Evolutionary conservation across 1,284 basidiomycete species (phyloP).

Genomic region (Ceratobasidium sp.): DNA sequence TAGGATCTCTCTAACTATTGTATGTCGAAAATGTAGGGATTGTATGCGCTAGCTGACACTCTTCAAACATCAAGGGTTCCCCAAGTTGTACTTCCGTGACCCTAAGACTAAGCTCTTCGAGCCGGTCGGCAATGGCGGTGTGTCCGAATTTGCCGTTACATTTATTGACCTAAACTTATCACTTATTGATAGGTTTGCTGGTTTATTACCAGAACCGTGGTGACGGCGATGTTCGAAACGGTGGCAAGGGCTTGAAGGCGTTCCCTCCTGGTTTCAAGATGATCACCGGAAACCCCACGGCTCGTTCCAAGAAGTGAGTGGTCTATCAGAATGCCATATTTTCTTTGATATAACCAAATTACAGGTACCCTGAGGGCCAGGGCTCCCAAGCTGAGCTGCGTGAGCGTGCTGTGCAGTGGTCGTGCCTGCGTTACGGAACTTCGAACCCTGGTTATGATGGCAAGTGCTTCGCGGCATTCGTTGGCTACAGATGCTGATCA

Average conservation of each 20-base stretch:
- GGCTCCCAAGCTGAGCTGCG: constrained; percentile 54
- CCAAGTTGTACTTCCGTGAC: constrained; percentile 56
- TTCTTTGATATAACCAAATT: neutral
- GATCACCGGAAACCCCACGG: constrained; percentile 59
- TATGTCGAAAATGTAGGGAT: neutral
- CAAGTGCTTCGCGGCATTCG: neutral
- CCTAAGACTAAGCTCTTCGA: constrained; percentile 58
- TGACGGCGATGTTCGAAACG: constrained; percentile 2
- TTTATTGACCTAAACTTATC: neutral
- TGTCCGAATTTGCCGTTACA: neutral
- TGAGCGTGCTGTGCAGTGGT: constrained; percentile 61
- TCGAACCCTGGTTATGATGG: constrained; percentile 53
- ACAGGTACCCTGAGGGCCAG: constrained; percentile 6
- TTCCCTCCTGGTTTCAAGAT: constrained; percentile 59
- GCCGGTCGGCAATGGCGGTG: constrained; percentile 48
- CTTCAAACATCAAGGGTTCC: constrained; percentile 13
- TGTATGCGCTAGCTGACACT: neutral
- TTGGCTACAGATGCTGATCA: neutral
- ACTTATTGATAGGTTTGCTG: neutral
- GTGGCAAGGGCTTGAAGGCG: constrained; percentile 56
- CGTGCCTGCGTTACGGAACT: constrained; percentile 60
- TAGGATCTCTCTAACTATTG: constrained; percentile 60
- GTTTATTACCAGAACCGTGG: constrained; percentile 47
- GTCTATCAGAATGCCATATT: neutral
- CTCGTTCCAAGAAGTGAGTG: constrained; percentile 37